Evolutionary conservation across 2,329 filamentous ascomycete species (phyloP), one percentile per base, ranked within the genome.

Genomic region (Alternaria ethzedia): DNA sequence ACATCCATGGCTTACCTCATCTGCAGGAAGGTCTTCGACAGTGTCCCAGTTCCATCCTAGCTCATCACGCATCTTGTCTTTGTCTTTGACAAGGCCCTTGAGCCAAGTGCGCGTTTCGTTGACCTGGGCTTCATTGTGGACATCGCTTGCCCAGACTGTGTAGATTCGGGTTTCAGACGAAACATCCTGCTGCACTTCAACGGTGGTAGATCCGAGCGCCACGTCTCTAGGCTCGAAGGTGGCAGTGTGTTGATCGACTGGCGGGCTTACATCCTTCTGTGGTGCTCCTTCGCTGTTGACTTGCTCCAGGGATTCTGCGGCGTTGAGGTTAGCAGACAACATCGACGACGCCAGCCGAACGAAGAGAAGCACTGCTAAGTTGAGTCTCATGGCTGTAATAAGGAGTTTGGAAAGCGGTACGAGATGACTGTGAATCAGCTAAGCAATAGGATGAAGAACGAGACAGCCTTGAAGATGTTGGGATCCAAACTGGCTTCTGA

Each of bases 1-100:
- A 17, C 0, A 41, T 17, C 8, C 36, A 41, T 0, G 1, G 36
- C 36, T 41, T 1, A 41, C 36, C 36, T 41, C 36, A 2, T 41
- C 36, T 41, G 0, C 2, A 0, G n/a, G 36, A 1, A 41, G 1
- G 2, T 41, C 36, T 41, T 41, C 36, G 36, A 1, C 0, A 0
- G 36, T 41, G 36, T 41, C 36, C 36, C 36, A 41, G 15, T 0
- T 41, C 36, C 36, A 41, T 41, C 36, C 36, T 0, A 41, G 36
- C 36, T 41, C 1, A 1, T 41, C 36, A 17, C 36, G 36, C 36
- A 41, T 41, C 36, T 1, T 41, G 36, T 41, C 36, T 6, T 41
- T 41, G 36, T 41, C 36, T 41, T 41, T 41, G 36, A 41, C 36
- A 41, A 41, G 36, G 36, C 36, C 1, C 36, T 41, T 41, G 36